These are phyloP conservation scores for Comarum palustre DNA, from an alignment of 306 rosid species.

Conservation along the genomic window DNA sequence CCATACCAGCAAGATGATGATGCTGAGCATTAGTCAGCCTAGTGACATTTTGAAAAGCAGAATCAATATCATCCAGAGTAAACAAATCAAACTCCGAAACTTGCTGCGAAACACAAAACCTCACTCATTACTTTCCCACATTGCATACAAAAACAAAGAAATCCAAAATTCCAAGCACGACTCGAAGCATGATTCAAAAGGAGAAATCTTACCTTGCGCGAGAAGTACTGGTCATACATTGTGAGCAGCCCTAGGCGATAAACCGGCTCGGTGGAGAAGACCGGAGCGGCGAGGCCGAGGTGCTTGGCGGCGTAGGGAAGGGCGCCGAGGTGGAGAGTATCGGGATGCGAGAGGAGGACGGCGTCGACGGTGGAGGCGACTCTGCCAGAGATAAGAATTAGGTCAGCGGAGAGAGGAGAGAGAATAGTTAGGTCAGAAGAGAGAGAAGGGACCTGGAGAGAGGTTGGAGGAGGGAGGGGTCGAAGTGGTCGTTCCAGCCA, in stretches of 20 bases:
- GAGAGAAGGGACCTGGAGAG: slow-evolving; percentile 58
- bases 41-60: slow-evolving; percentile 77
- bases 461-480: slow-evolving; percentile 76
- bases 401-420: neutral
- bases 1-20: slow-evolving; percentile 78
- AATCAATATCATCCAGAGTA: slow-evolving; percentile 87
- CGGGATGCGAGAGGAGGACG: slow-evolving; percentile 77
- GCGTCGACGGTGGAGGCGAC: slow-evolving; percentile 81
- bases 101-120: slow-evolving; percentile 58
- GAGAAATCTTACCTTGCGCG: slow-evolving; percentile 61
- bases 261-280: slow-evolving; percentile 84
- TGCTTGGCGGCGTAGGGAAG: slow-evolving; percentile 82
- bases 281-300: slow-evolving; percentile 76
- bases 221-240: slow-evolving; percentile 83
- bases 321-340: slow-evolving; percentile 94
- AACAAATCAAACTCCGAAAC: slow-evolving; percentile 85
- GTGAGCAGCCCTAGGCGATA: slow-evolving; percentile 86
- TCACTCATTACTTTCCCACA: neutral
- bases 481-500: slow-evolving; percentile 98
- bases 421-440: neutral
- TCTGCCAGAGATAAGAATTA: slow-evolving; percentile 34
- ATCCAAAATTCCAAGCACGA: neutral
- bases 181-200: neutral
- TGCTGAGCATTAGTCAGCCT: slow-evolving; percentile 92
- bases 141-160: neutral